These are phyloP conservation scores for Coemansia sp. DNA, from an alignment of 192 early-diverging fungal genomes.

Conservation along the genomic window DNA sequence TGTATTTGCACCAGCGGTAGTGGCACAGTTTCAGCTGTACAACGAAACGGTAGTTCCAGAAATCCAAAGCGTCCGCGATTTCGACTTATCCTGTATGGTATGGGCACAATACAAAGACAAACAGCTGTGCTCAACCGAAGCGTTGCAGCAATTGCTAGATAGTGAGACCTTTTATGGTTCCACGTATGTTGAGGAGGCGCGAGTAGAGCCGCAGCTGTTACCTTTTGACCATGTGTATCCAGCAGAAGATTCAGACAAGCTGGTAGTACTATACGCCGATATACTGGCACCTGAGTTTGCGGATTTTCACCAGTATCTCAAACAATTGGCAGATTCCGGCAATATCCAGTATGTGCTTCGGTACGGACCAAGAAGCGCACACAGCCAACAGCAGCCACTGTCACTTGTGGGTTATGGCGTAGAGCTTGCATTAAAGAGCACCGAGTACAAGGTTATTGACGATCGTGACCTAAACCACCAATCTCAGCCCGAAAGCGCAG, in stretches of 20 bases:
- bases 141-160: conserved; percentile 47
- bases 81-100: conserved; percentile 60
- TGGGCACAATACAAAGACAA: conserved; percentile 69
- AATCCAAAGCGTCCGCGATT: conserved; percentile 42
- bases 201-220: conserved; percentile 37
- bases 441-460: conserved; percentile 95
- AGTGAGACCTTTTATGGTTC: conserved; percentile 41
- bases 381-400: conserved; percentile 16
- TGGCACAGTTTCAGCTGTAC: conserved; percentile 83
- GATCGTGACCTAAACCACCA: conserved; percentile 63
- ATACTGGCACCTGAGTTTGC: conserved; percentile 59
- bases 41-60: conserved; percentile 62
- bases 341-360: conserved; percentile 68
- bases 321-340: conserved; percentile 47
- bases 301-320: conserved; percentile 58
- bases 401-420: conserved; percentile 87
- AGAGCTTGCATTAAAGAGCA: conserved; percentile 90
- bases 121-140: conserved; percentile 63
- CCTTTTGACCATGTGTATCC: conserved; percentile 63
- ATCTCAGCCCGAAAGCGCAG: no score
- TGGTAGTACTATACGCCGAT: conserved; percentile 76
- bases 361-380: conserved; percentile 55
- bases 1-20: conserved; percentile 71
- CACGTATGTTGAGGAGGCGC: conserved; percentile 36
- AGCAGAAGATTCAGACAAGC: conserved; percentile 5